Base-by-base conservation (phyloP, 1,284 basidiomycete species). In the Caloboletus firmus region DNA sequence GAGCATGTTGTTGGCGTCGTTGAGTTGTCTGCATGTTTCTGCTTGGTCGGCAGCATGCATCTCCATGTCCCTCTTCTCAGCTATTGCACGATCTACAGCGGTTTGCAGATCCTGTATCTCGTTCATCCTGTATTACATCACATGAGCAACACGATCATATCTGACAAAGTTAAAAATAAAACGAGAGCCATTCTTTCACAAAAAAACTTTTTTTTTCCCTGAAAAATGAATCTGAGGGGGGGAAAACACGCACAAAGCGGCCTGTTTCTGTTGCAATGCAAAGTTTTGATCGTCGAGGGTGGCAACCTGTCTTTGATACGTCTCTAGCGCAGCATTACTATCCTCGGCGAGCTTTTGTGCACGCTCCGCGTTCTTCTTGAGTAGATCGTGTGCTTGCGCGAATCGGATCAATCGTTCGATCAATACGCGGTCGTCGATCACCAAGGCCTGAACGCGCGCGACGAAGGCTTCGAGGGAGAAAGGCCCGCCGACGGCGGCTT, bases 271-370 rank as follows among this genome's bases (percentile, higher is more conserved):
- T 35, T 78, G 76, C 50, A 89, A 67, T 7, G 70, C 61, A 59
- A 78, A 66, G 62, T 89, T 86, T 54, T 88, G 79, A 57, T 91
- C 89, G 65, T 95, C 91, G 50, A 95, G 76, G 41, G 79, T 80
- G 61, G 81, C 80, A 4, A 94, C 89, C 67, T 95, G 92, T 72
- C 85, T 86, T 74, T 94, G 90, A 68, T 95, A 95, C 30, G 88
- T 93, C 76, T 91, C 90, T 37, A 96, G 73, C 20, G 85, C 89
- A 15, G 69, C 68, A 56, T 84, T 85, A 44, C 87, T 89, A 54
- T 93, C 92, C 67, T 87, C 84, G 2, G 91, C 92, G 24, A 96
- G 79, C 70, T 91, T 92, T 76, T 93, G 90, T 12, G 93, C 93
- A 46, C 91, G 80, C 62, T 91, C 89, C 18, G 93, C 93, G 67